Percentiles rank a stretch among this genome's conserved stretches.
These are phyloP conservation scores for Diaporthe sp. DNA, from an alignment of 2,329 filamentous ascomycete species.

Conservation along the genomic window DNA sequence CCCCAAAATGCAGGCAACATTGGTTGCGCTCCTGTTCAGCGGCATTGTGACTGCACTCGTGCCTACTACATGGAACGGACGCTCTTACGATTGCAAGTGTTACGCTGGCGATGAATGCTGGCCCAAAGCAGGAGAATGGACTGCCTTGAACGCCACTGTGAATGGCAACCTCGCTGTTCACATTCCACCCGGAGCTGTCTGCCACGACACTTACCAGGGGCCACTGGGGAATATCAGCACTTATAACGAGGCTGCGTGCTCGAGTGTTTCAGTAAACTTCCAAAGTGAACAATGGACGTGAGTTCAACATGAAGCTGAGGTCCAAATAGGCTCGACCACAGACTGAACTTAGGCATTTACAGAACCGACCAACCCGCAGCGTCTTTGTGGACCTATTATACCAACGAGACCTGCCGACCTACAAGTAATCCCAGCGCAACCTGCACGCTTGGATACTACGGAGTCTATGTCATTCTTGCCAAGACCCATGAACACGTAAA, in stretches of 20 bases:
- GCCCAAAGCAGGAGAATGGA: slow-evolving; percentile 46
- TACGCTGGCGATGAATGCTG: slow-evolving; percentile 49
- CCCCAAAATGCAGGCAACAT: background rate
- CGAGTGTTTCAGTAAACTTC: slow-evolving; percentile 47
- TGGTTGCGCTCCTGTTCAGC: background rate
- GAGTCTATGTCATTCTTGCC: slow-evolving; percentile 50
- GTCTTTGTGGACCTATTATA: slow-evolving; percentile 57
- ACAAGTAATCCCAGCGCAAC: slow-evolving; percentile 48
- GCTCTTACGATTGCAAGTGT: slow-evolving; percentile 49
- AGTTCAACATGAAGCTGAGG: slow-evolving; percentile 37
- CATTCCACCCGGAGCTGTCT: slow-evolving; percentile 49
- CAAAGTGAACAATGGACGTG: slow-evolving; percentile 53
- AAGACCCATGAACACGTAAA: slow-evolving; percentile 47
- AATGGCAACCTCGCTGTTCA: slow-evolving; percentile 50
- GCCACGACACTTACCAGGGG: slow-evolving; percentile 54
- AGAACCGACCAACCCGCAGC: slow-evolving; percentile 44
- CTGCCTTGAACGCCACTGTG: slow-evolving; percentile 50
- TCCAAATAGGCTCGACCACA: fast-evolving
- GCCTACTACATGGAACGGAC: slow-evolving; percentile 43
- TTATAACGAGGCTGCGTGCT: slow-evolving; percentile 52
- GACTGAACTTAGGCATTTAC: background rate
- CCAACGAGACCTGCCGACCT: slow-evolving; percentile 56
- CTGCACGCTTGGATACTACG: slow-evolving; percentile 56
- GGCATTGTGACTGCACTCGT: background rate
- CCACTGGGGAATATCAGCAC: slow-evolving; percentile 52